Percentiles rank a stretch among this genome's conserved stretches.
These are phyloP conservation scores for Porphyrellus cyaneotinctus DNA, from an alignment of 768 basidiomycete genomes.

Conservation along the genomic window DNA sequence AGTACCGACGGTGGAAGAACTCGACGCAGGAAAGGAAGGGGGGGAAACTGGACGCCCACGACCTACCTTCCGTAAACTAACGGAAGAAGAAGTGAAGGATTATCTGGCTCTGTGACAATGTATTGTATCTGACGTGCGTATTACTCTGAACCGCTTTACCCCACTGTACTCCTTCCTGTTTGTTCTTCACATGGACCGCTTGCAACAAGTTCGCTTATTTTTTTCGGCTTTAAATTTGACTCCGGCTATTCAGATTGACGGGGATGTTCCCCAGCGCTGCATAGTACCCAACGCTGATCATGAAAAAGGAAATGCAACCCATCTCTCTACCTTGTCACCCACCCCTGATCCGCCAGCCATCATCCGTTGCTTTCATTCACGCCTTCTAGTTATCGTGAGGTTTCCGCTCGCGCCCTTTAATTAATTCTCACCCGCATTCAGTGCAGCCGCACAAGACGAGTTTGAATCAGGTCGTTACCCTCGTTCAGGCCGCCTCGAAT, in stretches of 20 bases:
- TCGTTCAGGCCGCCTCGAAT: conserved; percentile 9
- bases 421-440: conserved; percentile 25
- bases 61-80: conserved; percentile 91
- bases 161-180: conserved; percentile 11
- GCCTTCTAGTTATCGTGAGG: conserved; percentile 30
- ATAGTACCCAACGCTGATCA: conserved; percentile 23
- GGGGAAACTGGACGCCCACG: conserved; percentile 65
- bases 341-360: conserved; percentile 28
- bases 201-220: conserved; percentile 2
- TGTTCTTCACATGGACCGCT: conserved; percentile 9
- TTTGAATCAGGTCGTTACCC: conserved; percentile 10
- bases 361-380: conserved; percentile 25
- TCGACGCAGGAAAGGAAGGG: conserved; percentile 62
- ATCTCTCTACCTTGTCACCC: conserved; percentile 18
- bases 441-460: conserved; percentile 10
- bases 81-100: conserved; percentile 95
- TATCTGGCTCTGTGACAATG: conserved; percentile 75
- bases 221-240: conserved; percentile 6
- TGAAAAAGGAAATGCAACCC: conserved; percentile 23
- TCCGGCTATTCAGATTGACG: conserved; percentile 1
- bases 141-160: conserved; percentile 16
- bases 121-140: conserved; percentile 31
- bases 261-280: conserved; percentile 6
- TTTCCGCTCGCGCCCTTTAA: conserved; percentile 24
- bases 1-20: conserved; percentile 64